Conservation (phyloP, 257 asterid species). For the Gardenia jasminoides region DNA sequence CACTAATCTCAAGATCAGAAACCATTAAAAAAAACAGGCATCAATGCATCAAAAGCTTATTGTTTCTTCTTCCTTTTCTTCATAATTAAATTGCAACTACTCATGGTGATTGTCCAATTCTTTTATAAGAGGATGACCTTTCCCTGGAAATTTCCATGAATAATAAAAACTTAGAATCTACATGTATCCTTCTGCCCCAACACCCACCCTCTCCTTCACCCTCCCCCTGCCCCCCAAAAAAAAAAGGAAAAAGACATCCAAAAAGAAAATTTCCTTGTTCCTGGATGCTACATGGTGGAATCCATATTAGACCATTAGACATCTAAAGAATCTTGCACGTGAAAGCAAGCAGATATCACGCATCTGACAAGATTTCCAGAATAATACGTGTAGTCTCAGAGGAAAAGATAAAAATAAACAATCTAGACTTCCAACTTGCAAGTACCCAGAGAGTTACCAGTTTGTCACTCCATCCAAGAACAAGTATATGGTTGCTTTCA, state of each 20-base stretch:
- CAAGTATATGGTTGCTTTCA: constrained; percentile 85
- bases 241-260: too few species aligned
- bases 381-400: neutral
- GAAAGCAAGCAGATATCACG: neutral
- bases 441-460: constrained; percentile 53
- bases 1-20: neutral
- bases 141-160: too few species aligned
- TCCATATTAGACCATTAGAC: neutral
- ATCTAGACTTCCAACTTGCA: neutral
- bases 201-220: too few species aligned
- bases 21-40: neutral
- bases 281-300: too few species aligned
- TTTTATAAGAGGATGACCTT: too few species aligned
- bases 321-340: neutral
- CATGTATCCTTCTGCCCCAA: too few species aligned
- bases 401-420: neutral
- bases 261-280: too few species aligned
- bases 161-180: too few species aligned
- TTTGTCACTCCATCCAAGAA: constrained; percentile 99
- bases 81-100: neutral
- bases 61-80: neutral
- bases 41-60: neutral
- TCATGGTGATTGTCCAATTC: too few species aligned
- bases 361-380: neutral
- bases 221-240: too few species aligned